Percentiles rank a stretch among this genome's conserved stretches.
Evolutionary conservation across 495 filamentous ascomycete genomes (phyloP).

Genomic region (Monascus purpureus): DNA sequence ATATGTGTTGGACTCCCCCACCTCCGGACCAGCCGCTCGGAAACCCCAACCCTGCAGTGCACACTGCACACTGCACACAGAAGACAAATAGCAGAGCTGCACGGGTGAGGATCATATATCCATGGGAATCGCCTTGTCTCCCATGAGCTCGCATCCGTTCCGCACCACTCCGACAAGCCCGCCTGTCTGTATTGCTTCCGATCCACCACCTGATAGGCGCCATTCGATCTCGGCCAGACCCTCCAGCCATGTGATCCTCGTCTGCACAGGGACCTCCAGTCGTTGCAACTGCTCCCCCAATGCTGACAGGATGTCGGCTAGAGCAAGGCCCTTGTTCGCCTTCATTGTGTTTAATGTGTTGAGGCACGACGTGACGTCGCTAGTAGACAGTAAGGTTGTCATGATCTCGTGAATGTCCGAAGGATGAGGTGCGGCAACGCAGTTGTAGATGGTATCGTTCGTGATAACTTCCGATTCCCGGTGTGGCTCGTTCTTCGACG

Average conservation of each 20-base stretch:
- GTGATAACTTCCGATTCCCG: constrained; percentile 67
- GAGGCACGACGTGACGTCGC: constrained; percentile 76
- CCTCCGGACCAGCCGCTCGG: no score
- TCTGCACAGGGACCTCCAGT: constrained; percentile 75
- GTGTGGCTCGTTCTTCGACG: constrained; percentile 38
- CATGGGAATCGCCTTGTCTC: constrained; percentile 14
- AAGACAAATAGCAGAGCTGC: no score
- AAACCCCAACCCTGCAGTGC: no score
- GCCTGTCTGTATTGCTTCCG: constrained; percentile 83
- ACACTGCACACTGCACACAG: no score
- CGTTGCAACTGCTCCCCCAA: constrained; percentile 67
- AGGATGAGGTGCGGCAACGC: constrained; percentile 90
- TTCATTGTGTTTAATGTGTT: constrained; percentile 79
- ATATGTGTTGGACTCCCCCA: no score
- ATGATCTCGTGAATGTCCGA: constrained; percentile 75
- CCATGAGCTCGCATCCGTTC: constrained; percentile 68
- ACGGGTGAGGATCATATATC: constrained; percentile 2
- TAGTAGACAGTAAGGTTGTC: constrained; percentile 63
- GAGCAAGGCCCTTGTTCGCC: constrained; percentile 68
- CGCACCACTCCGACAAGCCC: constrained; percentile 82
- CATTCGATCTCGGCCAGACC: constrained; percentile 88
- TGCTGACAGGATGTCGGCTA: constrained; percentile 85
- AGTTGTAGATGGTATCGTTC: constrained; percentile 86
- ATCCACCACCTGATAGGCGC: constrained; percentile 74
- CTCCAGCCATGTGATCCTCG: constrained; percentile 81